A percentile compares a stretch with the other conserved stretches of the same genome.
These are phyloP conservation scores for Macroventuria anomochaeta DNA, from an alignment of 2,329 filamentous ascomycete species.

Conservation along the genomic window DNA sequence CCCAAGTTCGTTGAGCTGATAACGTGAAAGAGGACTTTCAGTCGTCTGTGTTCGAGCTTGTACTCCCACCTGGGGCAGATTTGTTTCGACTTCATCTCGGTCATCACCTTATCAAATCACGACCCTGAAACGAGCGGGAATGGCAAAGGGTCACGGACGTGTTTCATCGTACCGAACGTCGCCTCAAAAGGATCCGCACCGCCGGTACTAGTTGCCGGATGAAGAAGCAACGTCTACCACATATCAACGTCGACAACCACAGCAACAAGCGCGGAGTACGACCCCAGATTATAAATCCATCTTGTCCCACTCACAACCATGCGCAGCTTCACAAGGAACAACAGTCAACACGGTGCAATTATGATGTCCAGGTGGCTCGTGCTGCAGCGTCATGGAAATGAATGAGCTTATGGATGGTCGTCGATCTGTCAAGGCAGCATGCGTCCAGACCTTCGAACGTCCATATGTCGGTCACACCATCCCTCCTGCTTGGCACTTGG, in stretches of 20 bases:
- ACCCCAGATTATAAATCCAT: background rate
- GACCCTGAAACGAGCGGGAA: conserved; percentile 30
- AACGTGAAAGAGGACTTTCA: background rate
- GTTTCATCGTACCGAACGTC: conserved; percentile 33
- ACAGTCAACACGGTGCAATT: background rate
- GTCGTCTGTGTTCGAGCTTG: background rate
- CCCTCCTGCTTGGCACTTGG: background rate
- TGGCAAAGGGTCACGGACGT: conserved; percentile 24
- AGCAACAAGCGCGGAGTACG: conserved; percentile 10
- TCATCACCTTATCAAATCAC: conserved; percentile 15
- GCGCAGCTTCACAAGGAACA: background rate
- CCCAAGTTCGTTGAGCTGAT: background rate
- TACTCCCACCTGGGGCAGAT: conserved; percentile 4
- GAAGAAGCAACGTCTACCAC: conserved; percentile 14
- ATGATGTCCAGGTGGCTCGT: background rate
- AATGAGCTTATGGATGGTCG: background rate
- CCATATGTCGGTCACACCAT: background rate
- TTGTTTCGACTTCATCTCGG: conserved; percentile 2
- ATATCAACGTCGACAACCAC: conserved; percentile 5
- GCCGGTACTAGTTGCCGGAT: conserved; percentile 20
- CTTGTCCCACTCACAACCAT: background rate
- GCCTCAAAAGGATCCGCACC: conserved; percentile 16
- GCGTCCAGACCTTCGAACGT: background rate
- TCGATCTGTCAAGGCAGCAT: background rate
- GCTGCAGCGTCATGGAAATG: background rate